phyloP scores from a whole-genome alignment of 352 stramenopile genomes.

The Pythium phragmitis region DNA sequence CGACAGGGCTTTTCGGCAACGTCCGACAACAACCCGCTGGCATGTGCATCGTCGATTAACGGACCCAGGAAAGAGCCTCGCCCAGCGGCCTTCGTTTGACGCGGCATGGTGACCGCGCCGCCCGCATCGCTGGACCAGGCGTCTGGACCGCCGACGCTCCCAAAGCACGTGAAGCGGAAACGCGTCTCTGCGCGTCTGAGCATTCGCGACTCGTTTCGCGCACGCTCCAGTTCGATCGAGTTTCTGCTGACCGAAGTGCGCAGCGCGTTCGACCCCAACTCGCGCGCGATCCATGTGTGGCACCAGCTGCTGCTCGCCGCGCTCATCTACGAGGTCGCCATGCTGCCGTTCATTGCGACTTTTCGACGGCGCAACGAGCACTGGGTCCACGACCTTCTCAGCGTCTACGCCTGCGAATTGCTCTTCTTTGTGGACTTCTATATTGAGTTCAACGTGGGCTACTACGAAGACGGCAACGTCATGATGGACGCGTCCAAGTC shows the following conservation, averaged over 20 bases:
- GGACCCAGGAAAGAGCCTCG: no score
- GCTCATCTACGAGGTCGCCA: constrained; percentile 54
- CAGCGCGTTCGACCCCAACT: constrained; percentile 63
- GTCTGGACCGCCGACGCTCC: neutral
- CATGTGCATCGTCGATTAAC: no score
- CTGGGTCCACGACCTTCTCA: constrained; percentile 32
- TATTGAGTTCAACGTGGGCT: constrained; percentile 66
- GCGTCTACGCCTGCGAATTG: constrained; percentile 52
- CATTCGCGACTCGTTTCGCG: constrained; percentile 32
- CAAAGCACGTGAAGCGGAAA: neutral
- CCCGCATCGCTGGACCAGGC: no score
- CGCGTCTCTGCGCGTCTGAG: constrained; percentile 25
- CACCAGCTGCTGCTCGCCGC: constrained; percentile 52
- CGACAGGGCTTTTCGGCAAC: no score
- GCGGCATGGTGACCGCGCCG: no score
- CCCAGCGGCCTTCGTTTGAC: no score
- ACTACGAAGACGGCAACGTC: constrained; percentile 65
- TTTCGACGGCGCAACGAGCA: constrained; percentile 27
- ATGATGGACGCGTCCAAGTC: constrained; percentile 48
- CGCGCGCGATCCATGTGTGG: constrained; percentile 48
- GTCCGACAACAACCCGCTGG: no score
- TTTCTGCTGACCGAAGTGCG: constrained; percentile 44
- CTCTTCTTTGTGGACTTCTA: constrained; percentile 60
- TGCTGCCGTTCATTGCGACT: constrained; percentile 50
- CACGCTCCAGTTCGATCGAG: constrained; percentile 54